Percentiles rank a stretch among this genome's conserved stretches.
These are phyloP conservation scores for Psidium guajava DNA, from an alignment of 345 rosid species.

Conservation along the genomic window DNA sequence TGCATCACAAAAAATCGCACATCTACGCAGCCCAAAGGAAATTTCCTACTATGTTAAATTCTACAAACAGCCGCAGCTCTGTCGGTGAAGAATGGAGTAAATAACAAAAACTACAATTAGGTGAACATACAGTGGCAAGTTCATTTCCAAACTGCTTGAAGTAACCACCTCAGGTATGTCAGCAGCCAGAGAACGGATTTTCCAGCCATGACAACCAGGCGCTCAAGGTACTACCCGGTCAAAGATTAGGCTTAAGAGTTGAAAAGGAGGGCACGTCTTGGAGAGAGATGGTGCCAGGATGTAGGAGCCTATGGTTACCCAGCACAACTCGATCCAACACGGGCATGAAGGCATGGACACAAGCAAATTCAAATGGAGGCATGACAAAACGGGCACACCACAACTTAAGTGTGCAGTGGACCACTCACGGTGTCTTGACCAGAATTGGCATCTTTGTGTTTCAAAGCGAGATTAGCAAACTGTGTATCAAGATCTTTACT, in stretches of 20 bases:
- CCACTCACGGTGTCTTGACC: constrained; percentile 55
- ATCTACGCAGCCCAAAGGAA: constrained; percentile 10
- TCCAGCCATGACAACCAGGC: constrained; percentile 52
- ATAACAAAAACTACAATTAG: constrained; percentile 2
- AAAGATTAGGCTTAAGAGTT: not conserved
- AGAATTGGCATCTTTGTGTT: constrained; percentile 51
- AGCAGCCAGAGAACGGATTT: constrained; percentile 22
- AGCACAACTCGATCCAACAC: not conserved
- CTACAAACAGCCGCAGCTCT: constrained; percentile 5
- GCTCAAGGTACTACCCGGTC: constrained; percentile 33
- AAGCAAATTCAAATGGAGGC: not conserved
- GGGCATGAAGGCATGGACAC: not conserved
- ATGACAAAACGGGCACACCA: not conserved
- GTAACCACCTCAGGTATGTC: constrained; percentile 81
- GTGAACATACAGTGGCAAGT: constrained; percentile 4
- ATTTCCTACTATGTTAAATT: constrained; percentile 1
- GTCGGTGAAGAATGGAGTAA: not conserved
- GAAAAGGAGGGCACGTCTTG: not conserved
- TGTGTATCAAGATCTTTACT: constrained; percentile 91
- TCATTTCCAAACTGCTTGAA: constrained; percentile 11
- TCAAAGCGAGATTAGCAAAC: constrained; percentile 71
- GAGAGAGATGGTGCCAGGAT: not conserved
- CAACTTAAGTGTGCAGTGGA: constrained; percentile 40
- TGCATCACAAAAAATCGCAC: constrained; percentile 5
- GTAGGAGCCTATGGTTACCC: not conserved